Evolutionary conservation across 345 rosid species (phyloP).

Genomic region (Lumnitzera racemosa): DNA sequence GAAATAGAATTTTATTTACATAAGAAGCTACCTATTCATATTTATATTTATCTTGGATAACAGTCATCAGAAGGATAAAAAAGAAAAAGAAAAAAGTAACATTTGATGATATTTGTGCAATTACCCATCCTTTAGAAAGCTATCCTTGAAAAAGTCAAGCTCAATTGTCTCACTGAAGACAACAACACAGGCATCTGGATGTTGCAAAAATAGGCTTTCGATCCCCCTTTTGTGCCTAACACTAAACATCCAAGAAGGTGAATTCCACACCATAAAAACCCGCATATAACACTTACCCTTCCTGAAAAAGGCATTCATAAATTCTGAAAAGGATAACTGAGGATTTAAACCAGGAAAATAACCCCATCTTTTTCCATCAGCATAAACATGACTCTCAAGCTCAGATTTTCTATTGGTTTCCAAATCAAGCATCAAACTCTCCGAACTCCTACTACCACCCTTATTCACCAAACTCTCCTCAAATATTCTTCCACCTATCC

Average conservation of each 20-base stretch:
- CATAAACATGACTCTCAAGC: conserved; percentile 45
- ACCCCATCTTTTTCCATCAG: conserved; percentile 95
- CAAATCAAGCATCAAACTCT: neutral
- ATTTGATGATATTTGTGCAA: conserved; percentile 9
- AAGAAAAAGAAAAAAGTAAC: too few species aligned
- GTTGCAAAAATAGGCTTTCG: conserved; percentile 75
- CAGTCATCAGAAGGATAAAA: too few species aligned
- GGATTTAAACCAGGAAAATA: conserved; percentile 77
- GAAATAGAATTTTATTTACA: neutral
- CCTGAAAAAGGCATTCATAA: conserved; percentile 58
- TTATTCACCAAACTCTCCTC: conserved; percentile 1
- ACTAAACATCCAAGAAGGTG: conserved; percentile 89
- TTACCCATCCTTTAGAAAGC: conserved; percentile 85
- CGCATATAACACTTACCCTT: conserved; percentile 48
- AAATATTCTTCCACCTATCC: conserved; percentile 2
- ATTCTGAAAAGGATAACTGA: conserved; percentile 57
- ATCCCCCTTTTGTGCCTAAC: conserved; percentile 87
- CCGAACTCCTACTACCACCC: neutral
- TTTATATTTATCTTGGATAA: too few species aligned
- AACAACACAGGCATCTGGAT: conserved; percentile 76
- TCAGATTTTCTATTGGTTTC: conserved; percentile 27
- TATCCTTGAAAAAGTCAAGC: conserved; percentile 73
- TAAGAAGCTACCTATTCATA: neutral
- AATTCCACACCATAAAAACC: conserved; percentile 93
- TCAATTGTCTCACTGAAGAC: conserved; percentile 83